These are phyloP conservation scores for Phlebopus sp. DNA, from an alignment of 1,284 basidiomycete species.

Conservation along the genomic window DNA sequence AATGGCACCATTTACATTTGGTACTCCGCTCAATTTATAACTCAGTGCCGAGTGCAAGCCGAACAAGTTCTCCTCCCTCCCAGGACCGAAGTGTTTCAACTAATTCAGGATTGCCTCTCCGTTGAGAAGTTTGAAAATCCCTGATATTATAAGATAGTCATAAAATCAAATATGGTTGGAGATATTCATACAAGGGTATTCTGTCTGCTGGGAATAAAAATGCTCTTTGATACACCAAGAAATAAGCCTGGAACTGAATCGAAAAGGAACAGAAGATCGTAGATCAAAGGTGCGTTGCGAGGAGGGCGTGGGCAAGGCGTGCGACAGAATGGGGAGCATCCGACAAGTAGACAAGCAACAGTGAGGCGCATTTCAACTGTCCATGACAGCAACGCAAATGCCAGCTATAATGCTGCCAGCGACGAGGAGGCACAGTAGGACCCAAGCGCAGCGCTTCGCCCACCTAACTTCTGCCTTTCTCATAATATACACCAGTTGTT, in stretches of 20 bases:
- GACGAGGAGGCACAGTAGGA: conserved; percentile 21
- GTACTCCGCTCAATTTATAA: conserved; percentile 7
- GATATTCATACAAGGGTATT: conserved; percentile 3
- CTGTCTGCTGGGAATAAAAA: neutral
- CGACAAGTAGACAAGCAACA: too few relatives aligned
- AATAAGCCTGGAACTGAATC: too few relatives aligned
- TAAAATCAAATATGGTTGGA: conserved; percentile 1
- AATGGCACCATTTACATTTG: neutral
- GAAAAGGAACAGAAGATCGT: too few relatives aligned
- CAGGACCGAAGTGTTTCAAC: too few relatives aligned
- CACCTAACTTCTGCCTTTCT: conserved; percentile 39
- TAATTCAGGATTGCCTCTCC: too few relatives aligned
- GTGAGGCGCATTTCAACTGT: neutral
- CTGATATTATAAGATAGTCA: conserved; percentile 1
- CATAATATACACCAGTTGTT: conserved; percentile 37
- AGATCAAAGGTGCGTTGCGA: too few relatives aligned
- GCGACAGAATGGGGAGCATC: too few relatives aligned
- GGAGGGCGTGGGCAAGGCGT: too few relatives aligned
- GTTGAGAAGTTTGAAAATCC: too few relatives aligned
- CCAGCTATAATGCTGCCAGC: conserved; percentile 18
- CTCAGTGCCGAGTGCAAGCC: neutral
- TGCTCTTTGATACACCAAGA: neutral
- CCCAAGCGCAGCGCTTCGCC: conserved; percentile 37
- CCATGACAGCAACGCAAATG: conserved; percentile 24
- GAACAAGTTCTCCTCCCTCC: neutral